Conservation (phyloP, 495 filamentous ascomycete species). For the Saxophila tyrrhenica region DNA sequence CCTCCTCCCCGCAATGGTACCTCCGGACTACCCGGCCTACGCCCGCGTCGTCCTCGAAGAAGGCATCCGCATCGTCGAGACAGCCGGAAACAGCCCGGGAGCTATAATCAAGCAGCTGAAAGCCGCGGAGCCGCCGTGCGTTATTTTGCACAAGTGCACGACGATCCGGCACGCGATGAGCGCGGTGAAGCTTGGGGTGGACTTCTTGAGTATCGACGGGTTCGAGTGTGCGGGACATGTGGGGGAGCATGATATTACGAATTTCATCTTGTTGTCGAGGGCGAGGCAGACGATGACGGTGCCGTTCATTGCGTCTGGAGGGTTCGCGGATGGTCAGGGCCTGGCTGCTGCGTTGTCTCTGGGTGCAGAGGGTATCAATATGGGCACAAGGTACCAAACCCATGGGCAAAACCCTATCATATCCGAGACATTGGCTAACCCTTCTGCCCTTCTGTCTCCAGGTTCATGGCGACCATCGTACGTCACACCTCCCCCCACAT, state of each 20-base stretch:
- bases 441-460: no score
- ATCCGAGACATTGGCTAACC: no score
- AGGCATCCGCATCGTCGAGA: conserved; percentile 90
- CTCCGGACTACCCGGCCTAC: conserved; percentile 87
- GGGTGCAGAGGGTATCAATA: conserved; percentile 91
- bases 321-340: conserved; percentile 90
- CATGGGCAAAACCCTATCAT: no score
- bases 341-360: conserved; percentile 84
- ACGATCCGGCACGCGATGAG: conserved; percentile 88
- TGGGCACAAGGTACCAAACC: no score
- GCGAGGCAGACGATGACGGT: conserved; percentile 74
- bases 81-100: conserved; percentile 87
- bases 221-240: conserved; percentile 98
- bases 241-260: conserved; percentile 92
- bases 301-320: conserved; percentile 91
- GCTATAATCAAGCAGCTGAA: conserved; percentile 86
- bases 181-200: conserved; percentile 87
- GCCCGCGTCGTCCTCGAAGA: conserved; percentile 88
- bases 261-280: conserved; percentile 82
- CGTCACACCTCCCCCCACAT: no score
- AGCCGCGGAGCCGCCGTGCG: conserved; percentile 47
- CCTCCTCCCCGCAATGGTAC: conserved; percentile 76
- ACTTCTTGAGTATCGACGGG: conserved; percentile 92
- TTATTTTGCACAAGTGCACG: conserved; percentile 93
- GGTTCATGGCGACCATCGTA: not conserved